Evolutionary conservation across 2,329 filamentous ascomycete species (phyloP), one percentile per base, ranked within the genome.

Genomic region (Paraphaeosphaeria minitans): DNA sequence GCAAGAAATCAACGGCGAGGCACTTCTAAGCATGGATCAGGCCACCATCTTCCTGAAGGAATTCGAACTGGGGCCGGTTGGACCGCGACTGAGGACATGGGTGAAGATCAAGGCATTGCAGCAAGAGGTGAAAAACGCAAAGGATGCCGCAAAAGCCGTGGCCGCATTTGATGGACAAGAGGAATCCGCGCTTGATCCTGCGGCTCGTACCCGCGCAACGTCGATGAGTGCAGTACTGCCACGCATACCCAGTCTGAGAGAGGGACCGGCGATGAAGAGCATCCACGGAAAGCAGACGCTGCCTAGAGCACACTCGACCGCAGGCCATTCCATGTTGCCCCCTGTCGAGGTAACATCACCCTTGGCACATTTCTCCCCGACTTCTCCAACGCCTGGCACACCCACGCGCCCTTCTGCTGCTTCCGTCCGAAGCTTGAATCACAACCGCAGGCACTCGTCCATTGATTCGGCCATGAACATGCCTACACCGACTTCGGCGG

Each of bases 1-100:
- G 70, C 94, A 99, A 77, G 95, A 99, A 75, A 98, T 99, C 58
- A 89, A 91, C 2, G 95, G 95, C 50, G 93, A 98, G 69, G 94
- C 98, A 4, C 80, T 99, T 41, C 80, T 99, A 53, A 92, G 91
- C 54, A 96, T 98, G 92, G 93, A 97, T 69, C 94, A 97, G 79
- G 91, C 92, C 57, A 96, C 95, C 41, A 83, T 98, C 16, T 96
- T 97, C 75, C 89, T 98, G 81, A 97, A 97, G 73, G 93, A 95
- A 48, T 96, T 97, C 68, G 92, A 97, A 66, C 83, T 98, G 65
- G 94, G 94, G 19, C 92, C 93, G 3, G 93, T 98, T 66, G 94
- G 94, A 9, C 86, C 92, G 57, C 86, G 94, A 61, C 79, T 98
- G 61, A 96, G 96, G 76, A 97, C 93, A 2, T 98, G 94, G 94